Evolutionary conservation across 768 basidiomycete genomes (phyloP).

Genomic region (Podaxis mareebaensis): DNA sequence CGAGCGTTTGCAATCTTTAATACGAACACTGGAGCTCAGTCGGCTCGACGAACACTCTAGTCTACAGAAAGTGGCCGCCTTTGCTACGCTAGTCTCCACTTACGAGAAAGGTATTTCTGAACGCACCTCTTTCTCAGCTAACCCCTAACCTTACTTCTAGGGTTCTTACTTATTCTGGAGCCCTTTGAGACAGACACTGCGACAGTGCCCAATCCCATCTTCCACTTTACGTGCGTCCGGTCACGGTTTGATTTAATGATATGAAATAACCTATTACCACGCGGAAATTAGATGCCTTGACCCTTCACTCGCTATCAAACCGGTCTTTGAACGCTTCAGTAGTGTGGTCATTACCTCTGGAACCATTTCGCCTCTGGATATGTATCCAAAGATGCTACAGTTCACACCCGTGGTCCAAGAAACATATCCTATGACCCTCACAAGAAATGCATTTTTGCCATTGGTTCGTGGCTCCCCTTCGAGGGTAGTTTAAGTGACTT

Average conservation of each 20-base stretch:
- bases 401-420: conserved; percentile 97
- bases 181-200: conserved; percentile 99
- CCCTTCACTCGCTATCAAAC: conserved; percentile 95
- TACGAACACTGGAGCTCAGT: conserved; percentile 87
- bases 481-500: conserved; percentile 9
- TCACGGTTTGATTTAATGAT: conserved; percentile 1
- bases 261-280: conserved; percentile 20
- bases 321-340: conserved; percentile 97
- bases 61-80: conserved; percentile 92
- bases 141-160: conserved; percentile 37
- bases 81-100: conserved; percentile 95
- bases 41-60: conserved; percentile 90
- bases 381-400: conserved; percentile 99
- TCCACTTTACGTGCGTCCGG: conserved; percentile 81
- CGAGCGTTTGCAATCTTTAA: conserved; percentile 91
- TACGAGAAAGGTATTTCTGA: conserved; percentile 83
- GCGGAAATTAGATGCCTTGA: conserved; percentile 78
- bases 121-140: conserved; percentile 8
- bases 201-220: conserved; percentile 97
- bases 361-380: conserved; percentile 96
- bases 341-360: conserved; percentile 99
- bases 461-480: conserved; percentile 53
- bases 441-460: conserved; percentile 94
- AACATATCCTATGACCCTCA: conserved; percentile 96
- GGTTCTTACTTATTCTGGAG: conserved; percentile 94